Base-by-base conservation (phyloP, 2,329 filamentous ascomycete species). In the Boeremia exigua region DNA sequence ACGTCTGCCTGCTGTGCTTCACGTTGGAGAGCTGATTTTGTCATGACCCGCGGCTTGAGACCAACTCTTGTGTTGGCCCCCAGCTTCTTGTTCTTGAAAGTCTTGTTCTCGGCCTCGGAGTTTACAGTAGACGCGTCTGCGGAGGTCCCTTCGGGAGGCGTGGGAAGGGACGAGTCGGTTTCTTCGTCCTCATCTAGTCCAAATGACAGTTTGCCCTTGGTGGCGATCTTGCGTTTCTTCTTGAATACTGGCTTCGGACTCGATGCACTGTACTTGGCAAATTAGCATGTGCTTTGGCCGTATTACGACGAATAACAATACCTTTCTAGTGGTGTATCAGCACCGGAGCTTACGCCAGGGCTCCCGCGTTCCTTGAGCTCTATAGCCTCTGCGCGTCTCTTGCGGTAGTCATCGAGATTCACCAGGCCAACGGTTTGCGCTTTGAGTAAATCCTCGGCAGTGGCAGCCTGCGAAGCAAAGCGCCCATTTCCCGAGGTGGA, bases 381-480 rank as follows among this genome's bases (percentile, higher is more conserved):
- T 43, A 96, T 81, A n/a, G 93, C 91, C 77, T 97, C 92, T 66
- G 92, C 93, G 76, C 94, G 91, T 56, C 95, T 88, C 79, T 99
- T 98, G 76, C 94, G 92, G 76, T 96, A 98, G 73, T 98, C 95
- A 62, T 91, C 92, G 38, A 97, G 87, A 54, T 91, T 86, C 48
- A 98, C 94, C 2, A 99, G 87, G 36, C 95, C 95, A 63, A 97
- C 92, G 0, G 92, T 96, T 70, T 92, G 88, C 49, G 87, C 91
- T 57, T 94, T 94, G 43, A 96, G 83, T 12, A 92, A 82, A 70
- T 96, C 88, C 74, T 94, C 86, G 1, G 91, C 90, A 1, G 90
- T 90, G 64, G 88, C 83, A 60, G 87, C 88, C 70, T 93, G 90
- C 37, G 88, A 82, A 1, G 88, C 88, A 77, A 96, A 96, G 59